Base-by-base conservation (phyloP, 257 asterid genomes). In the Scutellaria baicalensis region DNA sequence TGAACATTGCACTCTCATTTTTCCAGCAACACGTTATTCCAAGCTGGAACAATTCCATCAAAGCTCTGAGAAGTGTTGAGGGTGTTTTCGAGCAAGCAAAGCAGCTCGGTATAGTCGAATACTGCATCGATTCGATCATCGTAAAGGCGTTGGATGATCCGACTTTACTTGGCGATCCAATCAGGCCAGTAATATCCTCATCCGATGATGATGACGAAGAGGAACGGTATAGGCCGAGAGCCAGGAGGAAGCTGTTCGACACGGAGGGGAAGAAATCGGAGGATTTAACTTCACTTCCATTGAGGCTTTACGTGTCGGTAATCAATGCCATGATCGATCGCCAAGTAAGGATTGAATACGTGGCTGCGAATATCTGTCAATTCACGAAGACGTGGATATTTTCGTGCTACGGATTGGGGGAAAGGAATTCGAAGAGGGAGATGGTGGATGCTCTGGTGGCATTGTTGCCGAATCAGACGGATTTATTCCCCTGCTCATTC, bases 31-130 rank as follows among this genome's bases (percentile, higher is more conserved):
- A 84, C 1, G 13, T 91, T 8, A 44, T 89, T n/a, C 75, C 82
- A 2, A 83, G 89, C 76, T 91, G 99, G 99, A 82, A 64, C 71
- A 83, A 86, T 13, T 79, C 88, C 66, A 69, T 93, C 35, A 76
- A 71, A 64, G 95, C 97, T 16, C 82, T 93, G 1, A 84, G 71
- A 49, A 57, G 68, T 5, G 71, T 92, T 6, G 96, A 88, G 72
- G 74, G 14, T 48, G 57, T 83, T 11, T 75, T 89, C 14, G 81
- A 77, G 20, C 94, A 82, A n/a, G 92, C 96, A 0, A 7, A 42
- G 14, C 62, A 81, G 36, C 82, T 88, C 6, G 89, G 90, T 48
- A 60, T 89, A 2, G 49, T 89, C 5, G 86, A 80, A 1, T 84
- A 67, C 58, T 85, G 91, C 66, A 70, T 83, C 1, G 93, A 87